phyloP scores from a whole-genome alignment of 257 asterid genomes.

The Petunia secreta region DNA sequence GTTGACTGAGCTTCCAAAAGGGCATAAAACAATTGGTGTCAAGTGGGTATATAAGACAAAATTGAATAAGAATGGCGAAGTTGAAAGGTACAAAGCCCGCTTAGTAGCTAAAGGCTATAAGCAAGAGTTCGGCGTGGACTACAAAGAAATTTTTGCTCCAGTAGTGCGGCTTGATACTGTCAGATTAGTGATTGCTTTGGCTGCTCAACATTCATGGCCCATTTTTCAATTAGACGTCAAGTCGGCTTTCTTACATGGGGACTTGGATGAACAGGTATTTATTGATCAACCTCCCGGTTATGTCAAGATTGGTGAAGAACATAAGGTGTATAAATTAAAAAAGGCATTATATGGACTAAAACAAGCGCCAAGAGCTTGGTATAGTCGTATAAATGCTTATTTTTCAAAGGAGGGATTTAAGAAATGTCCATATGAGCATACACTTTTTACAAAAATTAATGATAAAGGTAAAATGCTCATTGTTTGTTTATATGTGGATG shows the following conservation, averaged over 20 bases:
- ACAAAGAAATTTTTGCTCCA: neutral
- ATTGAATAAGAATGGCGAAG: neutral
- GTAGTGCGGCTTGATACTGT: neutral
- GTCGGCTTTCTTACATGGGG: neutral
- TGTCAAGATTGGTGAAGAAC: neutral
- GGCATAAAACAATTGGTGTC: neutral
- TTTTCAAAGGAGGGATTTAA: neutral
- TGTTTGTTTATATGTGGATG: slow-evolving; percentile 7
- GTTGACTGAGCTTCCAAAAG: neutral
- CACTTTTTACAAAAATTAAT: neutral
- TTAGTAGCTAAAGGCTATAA: neutral
- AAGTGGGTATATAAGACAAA: neutral
- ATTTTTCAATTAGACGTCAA: neutral
- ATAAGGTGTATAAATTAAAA: neutral
- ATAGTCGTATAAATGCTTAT: neutral
- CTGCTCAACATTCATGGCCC: neutral
- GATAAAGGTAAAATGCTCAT: neutral
- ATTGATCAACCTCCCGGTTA: neutral
- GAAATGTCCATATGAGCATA: neutral
- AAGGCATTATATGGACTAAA: neutral
- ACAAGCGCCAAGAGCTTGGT: neutral
- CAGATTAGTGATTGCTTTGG: neutral
- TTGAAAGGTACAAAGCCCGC: neutral
- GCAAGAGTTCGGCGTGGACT: neutral
- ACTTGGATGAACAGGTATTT: neutral